Base-by-base conservation (phyloP, 306 rosid species). In the Astragalus membranaceus region DNA sequence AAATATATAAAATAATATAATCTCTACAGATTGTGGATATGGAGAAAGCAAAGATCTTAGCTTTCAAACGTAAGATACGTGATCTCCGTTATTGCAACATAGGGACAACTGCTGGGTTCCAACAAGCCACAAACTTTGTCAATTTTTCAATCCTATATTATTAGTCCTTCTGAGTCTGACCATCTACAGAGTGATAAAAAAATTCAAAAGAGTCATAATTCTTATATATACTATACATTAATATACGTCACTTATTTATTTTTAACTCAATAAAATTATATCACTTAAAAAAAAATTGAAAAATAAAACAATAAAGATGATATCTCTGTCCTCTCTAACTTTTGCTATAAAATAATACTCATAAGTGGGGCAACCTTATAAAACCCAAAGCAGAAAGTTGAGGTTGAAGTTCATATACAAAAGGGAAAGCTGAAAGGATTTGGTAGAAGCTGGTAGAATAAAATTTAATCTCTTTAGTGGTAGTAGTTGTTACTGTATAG, bases 381-480 rank as follows among this genome's bases (percentile, higher is more conserved):
- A 54, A 61, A 68, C 77, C 79, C 48, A 47, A 77, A 67, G 76
- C 51, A 65, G 52, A 75, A 70, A 44, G 86, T 75, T 57, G 36
- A 58, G 44, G 46, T 75, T 75, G 12, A 59, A 57, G 66, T 73
- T 33, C 61, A 69, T 17, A 56, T 17, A 56, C 29, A 67, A 2
- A 8, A 50, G n/a, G 8, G 11, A 12, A 54, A 66, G 60, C 48
- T 53, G 54, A 46, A 77, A 63, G 50, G 84, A 81, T 81, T 83
- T 67, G 81, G 81, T 83, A 61, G 76, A 77, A 55, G 53, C 37
- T n/a, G 46, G 44, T 58, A 11, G 37, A 57, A 37, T 69, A 76
- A 65, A 64, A 59, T 70, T 74, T 41, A 67, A 51, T 68, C 44
- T 71, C 57, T 30, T 20, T 53, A 77, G 88, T 77, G 84, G 92